Evolutionary conservation across 139 green algal genomes (phyloP), one percentile per base, ranked within the genome.

Genomic region (Chlorella sp.): DNA sequence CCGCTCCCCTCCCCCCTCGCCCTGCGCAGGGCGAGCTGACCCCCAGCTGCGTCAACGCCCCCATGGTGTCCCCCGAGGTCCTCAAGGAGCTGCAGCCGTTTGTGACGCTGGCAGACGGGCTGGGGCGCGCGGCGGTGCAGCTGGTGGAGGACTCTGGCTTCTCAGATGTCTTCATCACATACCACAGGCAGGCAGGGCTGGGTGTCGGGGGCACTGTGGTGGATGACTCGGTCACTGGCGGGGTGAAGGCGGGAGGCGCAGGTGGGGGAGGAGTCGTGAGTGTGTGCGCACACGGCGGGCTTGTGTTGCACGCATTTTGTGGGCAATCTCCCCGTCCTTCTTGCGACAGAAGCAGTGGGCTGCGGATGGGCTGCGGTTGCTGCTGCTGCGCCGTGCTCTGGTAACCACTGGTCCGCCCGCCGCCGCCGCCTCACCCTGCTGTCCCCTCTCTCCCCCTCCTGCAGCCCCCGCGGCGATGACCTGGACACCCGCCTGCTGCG

Each of bases 401-500:
- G 48, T 9, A 57, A 9, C 48, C 48, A 16, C 7, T 57, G 48
- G 7, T 57, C 69, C 79, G 69, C 84, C 64, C 75, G 75, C 75
- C 36, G 34, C 75, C 36, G 30, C 69, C 69, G 34, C 34, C 36
- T 34, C 34, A 12, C 36, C 36, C 75, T 34, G 15, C 75, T 32
- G 2, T 40, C 40, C 24, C 40, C 16, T 3, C 69, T 28, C 16
- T 36, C 28, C 3, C 1, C 69, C 12, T 15, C 69, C 11, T 57
- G 53, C 77, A 91, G 76, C 71, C 91, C 92, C 19, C 93, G 96
- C 40, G 95, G 95, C 68, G 97, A 98, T 89, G 96, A 98, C 91
- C 93, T 99, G 60, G 97, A 99, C 94, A 98, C 96, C 0, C 94
- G 97, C 14, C 95, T 99, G 92, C 95, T 99, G 92, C 94, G 97